These are phyloP conservation scores for Chondrostereum purpureum DNA, from an alignment of 1,284 basidiomycete species.

Conservation along the genomic window DNA sequence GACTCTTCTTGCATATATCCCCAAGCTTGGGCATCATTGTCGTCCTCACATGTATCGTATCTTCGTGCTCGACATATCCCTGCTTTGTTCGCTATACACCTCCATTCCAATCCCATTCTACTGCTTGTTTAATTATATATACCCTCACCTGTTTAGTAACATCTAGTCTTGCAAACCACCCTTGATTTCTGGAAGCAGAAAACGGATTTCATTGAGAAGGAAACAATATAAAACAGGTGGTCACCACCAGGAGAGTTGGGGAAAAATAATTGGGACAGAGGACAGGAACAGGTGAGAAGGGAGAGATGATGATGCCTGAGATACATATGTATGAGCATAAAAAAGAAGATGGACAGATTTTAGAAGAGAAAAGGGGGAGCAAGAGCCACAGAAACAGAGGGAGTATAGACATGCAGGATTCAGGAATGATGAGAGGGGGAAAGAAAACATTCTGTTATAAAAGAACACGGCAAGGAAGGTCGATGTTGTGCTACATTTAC, in stretches of 20 bases:
- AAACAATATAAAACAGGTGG: too few relatives aligned
- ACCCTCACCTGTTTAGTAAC: constrained; percentile 1
- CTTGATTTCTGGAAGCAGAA: not conserved
- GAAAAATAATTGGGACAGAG: constrained; percentile 17
- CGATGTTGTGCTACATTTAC: constrained; percentile 5
- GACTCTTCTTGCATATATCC: constrained; percentile 16
- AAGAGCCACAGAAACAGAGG: constrained; percentile 14
- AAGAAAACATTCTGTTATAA: constrained; percentile 16
- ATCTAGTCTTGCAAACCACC: not conserved
- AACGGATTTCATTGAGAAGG: too few relatives aligned
- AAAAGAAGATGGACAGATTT: constrained; percentile 13
- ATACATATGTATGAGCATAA: constrained; percentile 25
- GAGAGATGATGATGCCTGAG: constrained; percentile 17
- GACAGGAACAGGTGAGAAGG: constrained; percentile 14
- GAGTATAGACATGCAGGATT: constrained; percentile 1
- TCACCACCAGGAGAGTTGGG: too few relatives aligned
- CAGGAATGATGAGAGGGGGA: constrained; percentile 4
- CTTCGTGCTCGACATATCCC: constrained; percentile 9
- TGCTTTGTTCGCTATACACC: not conserved
- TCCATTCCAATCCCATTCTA: too few relatives aligned
- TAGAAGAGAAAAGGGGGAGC: constrained; percentile 15
- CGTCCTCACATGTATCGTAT: not conserved
- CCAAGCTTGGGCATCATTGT: constrained; percentile 20
- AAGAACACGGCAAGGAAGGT: constrained; percentile 7
- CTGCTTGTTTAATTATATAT: constrained; percentile 1